phyloP scores from a whole-genome alignment of 768 basidiomycete species.

The Boletus reticulatus region DNA sequence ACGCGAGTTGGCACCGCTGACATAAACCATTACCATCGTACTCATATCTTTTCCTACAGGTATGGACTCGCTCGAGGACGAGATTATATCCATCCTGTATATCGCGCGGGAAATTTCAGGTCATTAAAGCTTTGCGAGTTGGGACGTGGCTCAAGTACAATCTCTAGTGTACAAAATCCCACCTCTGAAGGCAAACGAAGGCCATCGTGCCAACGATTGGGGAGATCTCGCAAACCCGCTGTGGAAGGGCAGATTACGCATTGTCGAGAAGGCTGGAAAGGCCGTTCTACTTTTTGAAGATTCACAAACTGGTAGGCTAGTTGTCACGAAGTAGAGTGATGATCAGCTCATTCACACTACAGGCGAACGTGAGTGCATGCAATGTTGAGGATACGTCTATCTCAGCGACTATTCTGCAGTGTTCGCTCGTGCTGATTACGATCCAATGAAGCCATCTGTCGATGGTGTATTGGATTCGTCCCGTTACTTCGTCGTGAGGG shows the following conservation, averaged over 20 bases:
- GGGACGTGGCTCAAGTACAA: conserved; percentile 19
- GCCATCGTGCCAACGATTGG: conserved; percentile 92
- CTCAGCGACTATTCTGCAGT: conserved; percentile 43
- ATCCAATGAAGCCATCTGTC: conserved; percentile 75
- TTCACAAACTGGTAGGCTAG: conserved; percentile 61
- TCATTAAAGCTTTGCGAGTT: conserved; percentile 33
- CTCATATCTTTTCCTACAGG: background rate
- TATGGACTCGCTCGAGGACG: conserved; percentile 65
- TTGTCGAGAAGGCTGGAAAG: conserved; percentile 71
- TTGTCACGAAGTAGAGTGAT: background rate
- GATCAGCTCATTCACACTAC: conserved; percentile 2
- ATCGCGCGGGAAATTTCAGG: conserved; percentile 91
- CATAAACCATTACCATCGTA: too few species aligned
- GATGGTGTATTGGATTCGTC: conserved; percentile 96
- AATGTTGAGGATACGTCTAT: conserved; percentile 7
- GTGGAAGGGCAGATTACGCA: conserved; percentile 90
- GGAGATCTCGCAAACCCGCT: conserved; percentile 78
- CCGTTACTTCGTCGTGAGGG: conserved; percentile 89
- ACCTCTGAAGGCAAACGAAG: conserved; percentile 80
- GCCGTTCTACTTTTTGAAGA: conserved; percentile 82
- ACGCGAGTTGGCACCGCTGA: conserved; percentile 14
- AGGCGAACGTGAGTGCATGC: conserved; percentile 64
- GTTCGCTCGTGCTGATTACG: conserved; percentile 86
- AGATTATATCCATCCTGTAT: conserved; percentile 87
- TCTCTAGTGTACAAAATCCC: conserved; percentile 86